A percentile compares a stretch with the other conserved stretches of the same genome.
phyloP scores from a whole-genome alignment of 139 green algal species.

The Chlorella sp. region DNA sequence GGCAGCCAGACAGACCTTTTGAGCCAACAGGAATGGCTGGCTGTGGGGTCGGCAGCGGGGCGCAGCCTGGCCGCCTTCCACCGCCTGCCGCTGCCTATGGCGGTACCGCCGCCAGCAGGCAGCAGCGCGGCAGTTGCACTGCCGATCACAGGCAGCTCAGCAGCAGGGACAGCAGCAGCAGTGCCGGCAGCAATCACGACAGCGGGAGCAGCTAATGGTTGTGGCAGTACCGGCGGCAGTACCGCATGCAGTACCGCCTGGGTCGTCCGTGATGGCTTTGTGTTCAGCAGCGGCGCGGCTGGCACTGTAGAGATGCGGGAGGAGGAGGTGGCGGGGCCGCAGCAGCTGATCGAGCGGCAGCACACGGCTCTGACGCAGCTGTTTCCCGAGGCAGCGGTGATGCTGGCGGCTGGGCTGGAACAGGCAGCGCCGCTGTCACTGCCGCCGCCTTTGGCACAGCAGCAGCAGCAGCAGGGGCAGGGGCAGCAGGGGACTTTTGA shows the following conservation, averaged over 20 bases:
- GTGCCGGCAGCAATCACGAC: neutral
- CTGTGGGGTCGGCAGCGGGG: neutral
- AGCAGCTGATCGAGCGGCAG: conserved; percentile 7
- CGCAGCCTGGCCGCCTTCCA: conserved; percentile 28
- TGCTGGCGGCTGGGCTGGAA: neutral
- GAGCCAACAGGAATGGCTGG: neutral
- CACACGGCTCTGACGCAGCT: neutral
- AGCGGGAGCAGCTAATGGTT: neutral
- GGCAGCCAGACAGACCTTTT: conserved; percentile 1
- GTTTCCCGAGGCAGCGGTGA: neutral
- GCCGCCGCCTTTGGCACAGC: neutral
- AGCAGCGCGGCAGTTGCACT: no score
- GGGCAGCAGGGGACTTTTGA: no score
- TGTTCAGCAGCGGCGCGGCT: neutral
- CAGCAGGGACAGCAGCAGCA: neutral
- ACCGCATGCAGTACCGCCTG: neutral
- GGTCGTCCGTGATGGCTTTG: neutral
- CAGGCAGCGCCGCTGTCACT: neutral
- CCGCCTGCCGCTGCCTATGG: conserved; percentile 22
- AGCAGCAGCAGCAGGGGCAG: conserved; percentile 5
- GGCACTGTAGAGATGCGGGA: neutral
- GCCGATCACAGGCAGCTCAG: neutral
- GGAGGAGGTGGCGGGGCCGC: neutral
- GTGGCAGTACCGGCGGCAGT: neutral
- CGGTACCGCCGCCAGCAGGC: neutral